Base-by-base conservation (phyloP, 345 rosid genomes). In the Brassica cretica region DNA sequence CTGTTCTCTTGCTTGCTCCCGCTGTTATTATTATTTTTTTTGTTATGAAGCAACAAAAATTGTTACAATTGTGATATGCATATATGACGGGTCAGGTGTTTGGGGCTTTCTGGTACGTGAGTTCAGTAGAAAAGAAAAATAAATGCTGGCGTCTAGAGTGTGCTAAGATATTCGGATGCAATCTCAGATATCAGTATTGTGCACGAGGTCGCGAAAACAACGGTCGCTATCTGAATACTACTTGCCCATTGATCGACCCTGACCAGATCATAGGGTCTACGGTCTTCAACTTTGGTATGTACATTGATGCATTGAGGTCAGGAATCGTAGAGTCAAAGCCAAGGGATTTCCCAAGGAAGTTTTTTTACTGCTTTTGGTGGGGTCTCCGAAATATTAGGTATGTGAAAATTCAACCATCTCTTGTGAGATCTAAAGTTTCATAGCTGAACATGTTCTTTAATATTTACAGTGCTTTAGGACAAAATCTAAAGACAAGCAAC, bases 391-490 rank as follows among this genome's bases (percentile, higher is more conserved):
- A 62, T 24, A 9, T 76, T 19, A 69, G 70, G 80, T 76, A 49
- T 60, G 80, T 63, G 4, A 61, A 12, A 32, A n/a, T 4, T 24
- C 5, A 19, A 4, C 27, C 30, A 7, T 18, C 24, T 53, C 10
- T 53, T 53, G 59, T 53, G 59, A 53, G 14, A 56, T 30, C 41
- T 63, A 41, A 63, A 16, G 8, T 8, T 58, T 75, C 32, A 60
- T 60, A 60, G 51, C 51, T 44, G 68, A 18, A 60, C 33, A 1
- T 39, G 1, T 2, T 18, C 11, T 8, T 46, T 55, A 25, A 56
- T 41, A 35, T 25, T 59, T 41, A n/a, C 78, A 88, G 89, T 75
- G 83, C 89, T 15, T 9, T 80, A n/a, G 91, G 87, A 19, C 87
- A 85, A 82, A 73, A 73, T 70, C 73, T 88, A 2, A 35, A 74